Evolutionary conservation across 768 basidiomycete genomes (phyloP), one percentile per base, ranked within the genome.

Genomic region (Phlebiopsis flavidoalba): DNA sequence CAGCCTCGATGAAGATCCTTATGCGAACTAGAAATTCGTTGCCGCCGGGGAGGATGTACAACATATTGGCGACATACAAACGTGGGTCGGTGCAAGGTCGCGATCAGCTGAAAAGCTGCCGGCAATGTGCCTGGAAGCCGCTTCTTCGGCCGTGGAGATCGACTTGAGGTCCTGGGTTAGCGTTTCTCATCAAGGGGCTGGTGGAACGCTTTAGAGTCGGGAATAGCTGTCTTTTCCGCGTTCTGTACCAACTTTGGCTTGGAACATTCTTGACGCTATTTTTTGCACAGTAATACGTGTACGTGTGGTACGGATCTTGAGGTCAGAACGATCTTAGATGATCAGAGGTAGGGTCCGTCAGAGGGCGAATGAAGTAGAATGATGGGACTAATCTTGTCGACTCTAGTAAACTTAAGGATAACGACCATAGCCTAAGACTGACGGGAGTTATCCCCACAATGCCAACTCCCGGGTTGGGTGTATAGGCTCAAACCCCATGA

Each of bases 51-150:
- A n/a, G n/a, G n/a, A n/a, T n/a, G n/a, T n/a, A 26, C 2, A 1
- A 14, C 26, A 49, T 26, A n/a, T 37, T 22, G 17, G 48, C 31
- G 1, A 55, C 3, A 26, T 55, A 61, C 14, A 46, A 12, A 8
- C 50, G 50, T 2, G 62, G 45, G 33, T 54, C n/a, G 31, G 5
- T 49, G 22, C 7, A 63, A 53, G 15, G 62, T 63, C 14, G 62
- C 62, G 2, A 62, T 59, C 10, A 62, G 35, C 49, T 62, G 61
- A 19, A 53, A 59, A 3, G 61, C 57, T 1, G 61, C n/a, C 61
- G 3, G 61, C 61, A 11, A 62, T 53, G 35, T 53, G 35, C 50
- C 45, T 8, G 57, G 61, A 7, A n/a, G n/a, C n/a, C n/a, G 51
- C 46, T 15, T 57, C 51, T 3, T 49, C 17, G 1, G 22, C 45